Base-by-base conservation (phyloP, 208 protist genomes). In the Sergeia podlipaevii region DNA sequence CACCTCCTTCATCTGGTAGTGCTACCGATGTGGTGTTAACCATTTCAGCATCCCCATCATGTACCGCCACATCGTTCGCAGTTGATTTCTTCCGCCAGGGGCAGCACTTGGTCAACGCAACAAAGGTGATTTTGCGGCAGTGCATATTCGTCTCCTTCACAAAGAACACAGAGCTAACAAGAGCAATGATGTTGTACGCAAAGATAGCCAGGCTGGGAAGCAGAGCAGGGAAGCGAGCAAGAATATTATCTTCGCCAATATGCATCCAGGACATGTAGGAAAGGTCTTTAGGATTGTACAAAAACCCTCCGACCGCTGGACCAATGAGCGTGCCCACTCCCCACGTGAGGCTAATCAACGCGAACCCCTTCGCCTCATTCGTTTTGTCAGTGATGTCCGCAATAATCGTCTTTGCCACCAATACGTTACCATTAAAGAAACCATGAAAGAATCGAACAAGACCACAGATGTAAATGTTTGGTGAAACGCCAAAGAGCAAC, bases 291-390 rank as follows among this genome's bases (percentile, higher is more conserved):
- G 78, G 77, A 57, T 84, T 74, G 65, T 91, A 91, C 29, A 91
- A 60, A n/a, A 91, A 68, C 32, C 78, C 82, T 26, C 78, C 82
- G 29, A 84, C 52, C 20, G 74, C 64, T 8, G 78, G 77, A 2
- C 82, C 82, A 42, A 91, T 53, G 28, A 91, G 65, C 15, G 60
- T 65, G 34, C 82, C 82, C 3, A 80, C 49, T 2, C 60, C 74
- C 65, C 66, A 86, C 17, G 76, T 79, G 65, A 98, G 92, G 56
- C 89, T 97, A 18, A 99, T 89, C 39, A 98, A 90, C 13, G 95
- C 90, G 69, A 99, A 99, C 39, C 96, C 96, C 50, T 76, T 65
- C 0, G 78, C 70, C 59, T 80, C 67, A 41, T 81, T 86, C 0
- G 79, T 80, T 34, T 53, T 50, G 49, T 91, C 82, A 17, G 80